phyloP scores from a whole-genome alignment of 108 stramenopile species.

The Cyclotella kingstonii region DNA sequence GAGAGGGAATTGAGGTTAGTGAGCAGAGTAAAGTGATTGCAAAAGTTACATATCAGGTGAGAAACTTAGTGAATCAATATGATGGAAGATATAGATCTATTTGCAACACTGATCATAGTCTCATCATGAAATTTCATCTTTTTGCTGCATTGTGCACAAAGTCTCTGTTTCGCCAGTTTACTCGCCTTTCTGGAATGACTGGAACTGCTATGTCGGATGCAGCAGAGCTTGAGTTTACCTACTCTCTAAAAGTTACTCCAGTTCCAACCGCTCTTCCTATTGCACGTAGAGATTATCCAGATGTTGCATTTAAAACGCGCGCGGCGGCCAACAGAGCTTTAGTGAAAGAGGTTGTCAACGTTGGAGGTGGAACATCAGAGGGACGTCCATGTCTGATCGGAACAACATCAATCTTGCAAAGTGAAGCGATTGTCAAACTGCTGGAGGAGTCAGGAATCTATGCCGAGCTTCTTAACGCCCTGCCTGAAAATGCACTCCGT shows the following conservation, averaged over 20 bases:
- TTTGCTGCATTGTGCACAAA: conserved; percentile 5
- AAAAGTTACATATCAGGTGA: conserved; percentile 93
- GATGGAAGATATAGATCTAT: not conserved
- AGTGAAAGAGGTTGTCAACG: conserved; percentile 78
- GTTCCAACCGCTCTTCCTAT: conserved; percentile 93
- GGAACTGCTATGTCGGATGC: conserved; percentile 93
- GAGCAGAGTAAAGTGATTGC: conserved; percentile 92
- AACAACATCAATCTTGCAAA: conserved; percentile 90
- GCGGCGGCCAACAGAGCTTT: conserved; percentile 80
- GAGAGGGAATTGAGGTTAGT: conserved; percentile 88
- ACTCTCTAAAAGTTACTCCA: conserved; percentile 76
- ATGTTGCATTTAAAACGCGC: conserved; percentile 92
- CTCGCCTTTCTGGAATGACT: conserved; percentile 92
- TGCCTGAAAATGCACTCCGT: conserved; percentile 86
- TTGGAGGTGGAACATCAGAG: conserved; percentile 61
- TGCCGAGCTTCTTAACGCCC: conserved; percentile 89
- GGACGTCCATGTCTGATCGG: conserved; percentile 93
- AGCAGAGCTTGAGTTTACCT: conserved; percentile 83
- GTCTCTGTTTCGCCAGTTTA: conserved; percentile 89
- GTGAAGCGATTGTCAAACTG: conserved; percentile 75
- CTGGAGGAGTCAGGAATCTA: conserved; percentile 82
- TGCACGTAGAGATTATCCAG: conserved; percentile 91
- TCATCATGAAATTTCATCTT: not conserved
- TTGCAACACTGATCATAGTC: not conserved
- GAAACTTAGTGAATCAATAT: not conserved